A percentile compares a stretch with the other conserved stretches of the same genome.
Conservation (phyloP, 805 yeast genomes). For the Metschnikowia lachancei region DNA sequence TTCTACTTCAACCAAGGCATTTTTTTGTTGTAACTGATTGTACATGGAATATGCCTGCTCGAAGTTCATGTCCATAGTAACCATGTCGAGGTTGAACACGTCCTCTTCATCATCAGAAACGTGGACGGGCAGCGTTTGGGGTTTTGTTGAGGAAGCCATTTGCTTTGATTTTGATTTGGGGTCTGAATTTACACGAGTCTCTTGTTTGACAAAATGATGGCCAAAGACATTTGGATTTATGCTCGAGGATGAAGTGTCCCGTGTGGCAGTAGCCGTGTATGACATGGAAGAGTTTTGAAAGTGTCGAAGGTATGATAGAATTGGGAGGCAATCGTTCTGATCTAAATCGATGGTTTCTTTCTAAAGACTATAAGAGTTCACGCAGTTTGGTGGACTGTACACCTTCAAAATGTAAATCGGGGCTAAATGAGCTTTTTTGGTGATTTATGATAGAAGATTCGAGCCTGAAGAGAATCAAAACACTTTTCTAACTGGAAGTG, state of each 20-base stretch:
- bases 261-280: conserved; percentile 18
- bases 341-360: too few species aligned
- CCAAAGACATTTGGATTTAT: conserved; percentile 17
- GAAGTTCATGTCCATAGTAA: conserved; percentile 43
- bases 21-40: conserved; percentile 37
- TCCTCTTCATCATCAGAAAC: conserved; percentile 21
- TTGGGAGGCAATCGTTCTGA: too few species aligned
- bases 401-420: neutral
- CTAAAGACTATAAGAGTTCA: too few species aligned
- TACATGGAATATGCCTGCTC: conserved; percentile 46
- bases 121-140: conserved; percentile 7
- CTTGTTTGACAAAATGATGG: conserved; percentile 12
- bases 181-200: neutral
- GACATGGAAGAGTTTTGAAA: conserved; percentile 11
- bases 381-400: too few species aligned
- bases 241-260: conserved; percentile 14
- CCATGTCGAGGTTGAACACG: conserved; percentile 29
- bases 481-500: neutral
- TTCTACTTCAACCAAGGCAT: conserved; percentile 35
- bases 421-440: neutral
- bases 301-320: neutral
- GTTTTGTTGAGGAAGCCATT: neutral
- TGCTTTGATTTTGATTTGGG: conserved; percentile 4
- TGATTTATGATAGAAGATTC: neutral
- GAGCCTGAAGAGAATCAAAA: neutral